A percentile compares a stretch with the other conserved stretches of the same genome.
Evolutionary conservation across 176 grass and related monocot species (phyloP).

Genomic region (Lolium multiflorum): DNA sequence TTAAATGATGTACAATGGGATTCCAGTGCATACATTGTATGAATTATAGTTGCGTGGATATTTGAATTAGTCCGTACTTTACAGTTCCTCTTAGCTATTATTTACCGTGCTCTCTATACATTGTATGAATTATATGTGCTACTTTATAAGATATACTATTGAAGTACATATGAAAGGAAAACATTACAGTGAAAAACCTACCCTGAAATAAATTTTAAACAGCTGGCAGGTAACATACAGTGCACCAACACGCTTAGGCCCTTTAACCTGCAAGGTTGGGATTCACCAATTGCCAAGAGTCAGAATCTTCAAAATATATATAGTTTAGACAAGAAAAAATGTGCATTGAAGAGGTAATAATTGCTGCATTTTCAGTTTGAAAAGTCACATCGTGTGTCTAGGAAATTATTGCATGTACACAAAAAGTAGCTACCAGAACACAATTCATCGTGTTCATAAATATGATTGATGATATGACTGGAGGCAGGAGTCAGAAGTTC

Average conservation of each 20-base stretch:
- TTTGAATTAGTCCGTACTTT: background rate
- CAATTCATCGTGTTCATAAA: background rate
- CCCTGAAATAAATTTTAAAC: conserved; percentile 99
- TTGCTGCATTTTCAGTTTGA: background rate
- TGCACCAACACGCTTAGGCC: conserved; percentile 89
- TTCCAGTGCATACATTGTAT: background rate
- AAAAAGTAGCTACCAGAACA: conserved; percentile 26
- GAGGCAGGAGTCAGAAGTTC: background rate
- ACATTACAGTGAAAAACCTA: conserved; percentile 42
- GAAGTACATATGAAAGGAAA: background rate
- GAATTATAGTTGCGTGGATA: background rate
- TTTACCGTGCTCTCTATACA: background rate
- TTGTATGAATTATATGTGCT: background rate
- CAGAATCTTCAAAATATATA: conserved; percentile 26
- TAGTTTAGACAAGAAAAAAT: background rate
- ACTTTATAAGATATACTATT: background rate
- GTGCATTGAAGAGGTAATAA: background rate
- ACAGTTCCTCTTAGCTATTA: conserved; percentile 3
- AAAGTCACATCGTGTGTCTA: background rate
- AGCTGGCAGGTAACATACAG: conserved; percentile 94
- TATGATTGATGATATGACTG: background rate
- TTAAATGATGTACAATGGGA: background rate
- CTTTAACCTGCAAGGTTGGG: conserved; percentile 77
- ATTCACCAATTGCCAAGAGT: conserved; percentile 11
- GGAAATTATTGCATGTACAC: background rate